Percentiles rank a stretch among this genome's conserved stretches.
phyloP scores from a whole-genome alignment of 106 monocot species.

The Cymbidium sinense region DNA sequence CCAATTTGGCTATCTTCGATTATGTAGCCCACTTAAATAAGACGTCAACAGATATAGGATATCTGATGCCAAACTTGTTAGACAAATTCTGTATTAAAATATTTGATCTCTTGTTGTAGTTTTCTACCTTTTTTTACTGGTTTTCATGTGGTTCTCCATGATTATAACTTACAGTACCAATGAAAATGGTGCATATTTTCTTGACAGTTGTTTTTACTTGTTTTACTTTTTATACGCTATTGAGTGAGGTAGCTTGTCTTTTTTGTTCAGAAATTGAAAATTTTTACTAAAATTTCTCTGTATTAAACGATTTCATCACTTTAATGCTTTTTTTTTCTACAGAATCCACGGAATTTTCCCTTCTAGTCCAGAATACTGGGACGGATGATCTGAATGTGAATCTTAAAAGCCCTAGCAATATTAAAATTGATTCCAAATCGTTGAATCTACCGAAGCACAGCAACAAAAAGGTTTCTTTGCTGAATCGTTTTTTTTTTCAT shows the following conservation, averaged over 20 bases:
- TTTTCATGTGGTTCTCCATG: background rate
- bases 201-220: background rate
- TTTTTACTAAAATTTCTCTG: background rate
- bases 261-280: background rate
- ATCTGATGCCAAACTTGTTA: background rate
- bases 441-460: background rate
- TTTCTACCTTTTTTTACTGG: background rate
- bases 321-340: constrained; percentile 3
- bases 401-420: background rate
- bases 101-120: background rate
- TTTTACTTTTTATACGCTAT: background rate
- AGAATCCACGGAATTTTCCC: background rate
- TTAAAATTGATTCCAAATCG: background rate
- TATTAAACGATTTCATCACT: background rate
- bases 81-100: constrained; percentile 2
- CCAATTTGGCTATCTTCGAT: background rate
- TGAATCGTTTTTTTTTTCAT: background rate
- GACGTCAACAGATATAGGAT: background rate
- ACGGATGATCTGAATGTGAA: constrained; percentile 9
- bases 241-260: background rate
- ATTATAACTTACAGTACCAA: background rate
- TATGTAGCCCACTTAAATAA: background rate
- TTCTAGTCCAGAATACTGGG: constrained; percentile 3
- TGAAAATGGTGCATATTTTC: background rate
- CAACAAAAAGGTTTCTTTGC: constrained; percentile 3